phyloP scores from a whole-genome alignment of 2,329 filamentous ascomycete genomes.

The Periconia sp. region DNA sequence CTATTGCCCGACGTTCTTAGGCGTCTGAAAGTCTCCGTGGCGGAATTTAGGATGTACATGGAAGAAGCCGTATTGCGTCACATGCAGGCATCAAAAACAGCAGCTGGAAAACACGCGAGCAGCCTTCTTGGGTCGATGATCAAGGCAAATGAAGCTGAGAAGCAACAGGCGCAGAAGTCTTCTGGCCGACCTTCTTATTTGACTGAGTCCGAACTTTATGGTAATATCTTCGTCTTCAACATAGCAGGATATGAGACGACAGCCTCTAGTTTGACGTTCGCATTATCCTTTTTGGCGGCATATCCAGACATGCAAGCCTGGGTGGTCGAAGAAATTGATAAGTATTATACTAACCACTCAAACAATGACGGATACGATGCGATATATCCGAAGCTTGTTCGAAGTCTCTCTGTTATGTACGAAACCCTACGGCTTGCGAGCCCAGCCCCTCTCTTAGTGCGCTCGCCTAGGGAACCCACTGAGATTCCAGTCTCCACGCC shows the following conservation, averaged over 20 bases:
- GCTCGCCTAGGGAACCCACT: conserved; percentile 5
- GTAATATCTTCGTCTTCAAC: conserved; percentile 24
- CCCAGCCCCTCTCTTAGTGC: conserved; percentile 21
- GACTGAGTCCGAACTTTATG: conserved; percentile 21
- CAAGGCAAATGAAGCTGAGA: conserved; percentile 22
- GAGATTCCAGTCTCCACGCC: conserved; percentile 15
- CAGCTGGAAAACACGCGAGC: conserved; percentile 10
- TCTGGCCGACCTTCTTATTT: conserved; percentile 12
- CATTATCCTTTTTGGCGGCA: conserved; percentile 52
- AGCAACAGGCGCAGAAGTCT: conserved; percentile 8
- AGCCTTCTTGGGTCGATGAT: conserved; percentile 30
- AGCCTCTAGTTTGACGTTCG: conserved; percentile 52
- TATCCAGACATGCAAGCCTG: conserved; percentile 55
- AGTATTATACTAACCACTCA: conserved; percentile 20
- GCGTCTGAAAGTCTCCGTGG: conserved; percentile 15
- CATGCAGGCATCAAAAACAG: conserved; percentile 16
- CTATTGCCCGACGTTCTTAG: conserved; percentile 16
- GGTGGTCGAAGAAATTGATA: conserved; percentile 49
- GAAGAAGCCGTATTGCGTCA: conserved; percentile 20
- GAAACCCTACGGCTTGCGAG: conserved; percentile 20
- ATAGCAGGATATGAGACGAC: conserved; percentile 35
- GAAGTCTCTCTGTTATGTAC: conserved; percentile 54
- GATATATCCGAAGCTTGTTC: conserved; percentile 51
- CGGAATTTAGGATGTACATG: conserved; percentile 23
- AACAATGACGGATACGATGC: conserved; percentile 18